phyloP scores from a whole-genome alignment of 1,284 basidiomycete species.

The Apiotrichum porosum region DNA sequence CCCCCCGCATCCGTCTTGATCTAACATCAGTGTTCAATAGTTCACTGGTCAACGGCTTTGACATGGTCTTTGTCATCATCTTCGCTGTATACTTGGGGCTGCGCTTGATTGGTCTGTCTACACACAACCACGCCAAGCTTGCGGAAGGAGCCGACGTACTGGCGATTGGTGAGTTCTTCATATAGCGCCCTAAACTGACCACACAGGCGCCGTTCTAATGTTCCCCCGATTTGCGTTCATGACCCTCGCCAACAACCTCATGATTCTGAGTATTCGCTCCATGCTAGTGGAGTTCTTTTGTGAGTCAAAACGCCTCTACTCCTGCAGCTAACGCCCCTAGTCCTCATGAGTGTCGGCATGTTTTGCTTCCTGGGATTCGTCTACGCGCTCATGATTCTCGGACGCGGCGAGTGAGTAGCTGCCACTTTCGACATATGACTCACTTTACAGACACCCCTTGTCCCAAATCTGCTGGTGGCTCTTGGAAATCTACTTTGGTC shows the following conservation, averaged over 20 bases:
- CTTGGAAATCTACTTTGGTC: conserved; percentile 62
- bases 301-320: too few species aligned
- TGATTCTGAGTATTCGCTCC: conserved; percentile 50
- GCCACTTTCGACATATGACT: neutral
- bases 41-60: conserved; percentile 67
- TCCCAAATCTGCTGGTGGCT: conserved; percentile 49
- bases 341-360: conserved; percentile 76
- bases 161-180: conserved; percentile 35
- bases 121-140: conserved; percentile 58
- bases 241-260: conserved; percentile 75
- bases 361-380: conserved; percentile 74
- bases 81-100: conserved; percentile 69
- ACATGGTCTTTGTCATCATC: conserved; percentile 68
- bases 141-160: conserved; percentile 40
- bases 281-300: conserved; percentile 50
- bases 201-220: conserved; percentile 73
- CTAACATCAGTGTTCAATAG: conserved; percentile 40
- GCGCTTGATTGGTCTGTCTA: conserved; percentile 65
- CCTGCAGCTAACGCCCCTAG: conserved; percentile 32
- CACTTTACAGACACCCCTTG: neutral
- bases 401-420: conserved; percentile 25
- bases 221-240: conserved; percentile 86
- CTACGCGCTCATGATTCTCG: conserved; percentile 79
- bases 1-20: too few species aligned
- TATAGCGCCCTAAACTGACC: too few species aligned